phyloP scores from a whole-genome alignment of 495 filamentous ascomycete species.

The Aspergillus asperescens region DNA sequence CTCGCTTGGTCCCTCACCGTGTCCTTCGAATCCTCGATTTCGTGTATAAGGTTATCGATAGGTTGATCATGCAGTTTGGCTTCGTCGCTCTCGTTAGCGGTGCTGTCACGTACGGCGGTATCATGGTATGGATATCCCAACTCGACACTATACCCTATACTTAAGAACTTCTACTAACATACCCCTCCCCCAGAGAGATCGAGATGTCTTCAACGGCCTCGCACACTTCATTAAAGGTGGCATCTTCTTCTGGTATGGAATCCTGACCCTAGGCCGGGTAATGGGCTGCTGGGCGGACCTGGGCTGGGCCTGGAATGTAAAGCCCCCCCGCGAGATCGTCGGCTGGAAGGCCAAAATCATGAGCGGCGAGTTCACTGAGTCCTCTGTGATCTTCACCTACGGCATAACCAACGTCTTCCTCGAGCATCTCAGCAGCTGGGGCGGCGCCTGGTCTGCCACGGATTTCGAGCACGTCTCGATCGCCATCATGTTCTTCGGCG shows the following conservation, averaged over 20 bases:
- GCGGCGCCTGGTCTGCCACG: constrained; percentile 62
- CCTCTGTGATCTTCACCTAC: constrained; percentile 81
- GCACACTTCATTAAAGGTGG: constrained; percentile 96
- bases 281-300: constrained; percentile 85
- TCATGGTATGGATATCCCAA: constrained; percentile 56
- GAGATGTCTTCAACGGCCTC: constrained; percentile 72
- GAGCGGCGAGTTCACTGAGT: constrained; percentile 84
- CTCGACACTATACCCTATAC: background rate
- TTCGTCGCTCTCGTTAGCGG: constrained; percentile 61
- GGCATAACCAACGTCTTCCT: constrained; percentile 87
- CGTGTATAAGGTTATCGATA: constrained; percentile 57
- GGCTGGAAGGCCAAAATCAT: constrained; percentile 61
- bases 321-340: constrained; percentile 56
- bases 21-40: constrained; percentile 52
- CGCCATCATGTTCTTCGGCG: constrained; percentile 89
- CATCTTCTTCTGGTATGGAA: constrained; percentile 94
- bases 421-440: constrained; percentile 75
- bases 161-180: constrained; percentile 2
- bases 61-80: constrained; percentile 58
- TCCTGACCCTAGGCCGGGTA: constrained; percentile 85
- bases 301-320: constrained; percentile 95
- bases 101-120: constrained; percentile 63
- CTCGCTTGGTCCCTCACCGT: constrained; percentile 56
- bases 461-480: constrained; percentile 94
- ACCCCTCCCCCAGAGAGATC: constrained; percentile 42